Evolutionary conservation across 2,329 filamentous ascomycete genomes (phyloP).

Genomic region (Penicillium capsulatum): DNA sequence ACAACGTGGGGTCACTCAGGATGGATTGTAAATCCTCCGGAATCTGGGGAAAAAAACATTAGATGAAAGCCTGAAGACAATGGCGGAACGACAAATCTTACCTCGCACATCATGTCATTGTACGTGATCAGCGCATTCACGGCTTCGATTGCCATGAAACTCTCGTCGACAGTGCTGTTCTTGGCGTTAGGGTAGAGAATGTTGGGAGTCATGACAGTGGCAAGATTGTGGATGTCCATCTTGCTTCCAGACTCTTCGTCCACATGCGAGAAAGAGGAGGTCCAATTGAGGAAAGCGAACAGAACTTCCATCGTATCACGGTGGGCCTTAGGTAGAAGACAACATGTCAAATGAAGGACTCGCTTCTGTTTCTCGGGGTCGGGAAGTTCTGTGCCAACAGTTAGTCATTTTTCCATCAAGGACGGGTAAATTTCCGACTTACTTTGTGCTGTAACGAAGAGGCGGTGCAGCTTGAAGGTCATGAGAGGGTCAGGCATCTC

Average conservation of each 20-base stretch:
- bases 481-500: constrained; percentile 91
- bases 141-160: constrained; percentile 88
- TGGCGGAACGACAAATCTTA: constrained; percentile 48
- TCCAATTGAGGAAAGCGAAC: constrained; percentile 96
- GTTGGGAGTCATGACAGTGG: constrained; percentile 95
- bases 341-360: constrained; percentile 85
- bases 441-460: constrained; percentile 87
- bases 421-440: constrained; percentile 32
- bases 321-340: constrained; percentile 85
- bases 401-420: constrained; percentile 9
- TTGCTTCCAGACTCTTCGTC: constrained; percentile 97
- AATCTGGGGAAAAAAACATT: constrained; percentile 55
- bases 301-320: constrained; percentile 92
- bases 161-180: constrained; percentile 72
- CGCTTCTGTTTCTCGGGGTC: constrained; percentile 79
- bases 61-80: constrained; percentile 4
- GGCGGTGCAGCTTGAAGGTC: constrained; percentile 86
- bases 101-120: constrained; percentile 96
- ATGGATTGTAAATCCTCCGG: constrained; percentile 87
- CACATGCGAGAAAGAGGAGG: constrained; percentile 92
- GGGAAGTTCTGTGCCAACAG: constrained; percentile 56
- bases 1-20: constrained; percentile 75
- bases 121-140: constrained; percentile 86
- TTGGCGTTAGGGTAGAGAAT: constrained; percentile 73
- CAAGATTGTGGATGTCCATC: constrained; percentile 97